Evolutionary conservation across 2,329 filamentous ascomycete species (phyloP).

Genomic region (Aspergillus spinulosporus): DNA sequence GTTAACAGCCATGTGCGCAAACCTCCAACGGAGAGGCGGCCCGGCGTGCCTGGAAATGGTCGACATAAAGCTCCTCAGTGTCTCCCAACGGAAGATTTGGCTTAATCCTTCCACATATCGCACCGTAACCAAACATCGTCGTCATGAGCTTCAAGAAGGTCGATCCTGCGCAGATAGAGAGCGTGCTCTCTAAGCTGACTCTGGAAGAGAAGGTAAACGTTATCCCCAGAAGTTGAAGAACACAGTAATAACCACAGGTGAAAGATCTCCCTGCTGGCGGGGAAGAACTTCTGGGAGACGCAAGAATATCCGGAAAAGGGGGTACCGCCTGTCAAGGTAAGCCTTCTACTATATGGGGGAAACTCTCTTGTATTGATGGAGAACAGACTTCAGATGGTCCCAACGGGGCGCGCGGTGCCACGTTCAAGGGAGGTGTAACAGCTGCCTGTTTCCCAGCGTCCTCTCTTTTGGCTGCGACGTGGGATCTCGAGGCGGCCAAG

Average conservation of each 20-base stretch:
- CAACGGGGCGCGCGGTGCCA: slow-evolving; percentile 12
- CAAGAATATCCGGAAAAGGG: slow-evolving; percentile 7
- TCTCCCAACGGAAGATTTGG: not conserved
- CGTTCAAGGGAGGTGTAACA: slow-evolving; percentile 9
- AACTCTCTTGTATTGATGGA: not conserved
- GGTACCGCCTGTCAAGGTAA: slow-evolving; percentile 9
- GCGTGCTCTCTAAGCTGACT: slow-evolving; percentile 5
- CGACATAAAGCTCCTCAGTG: not conserved
- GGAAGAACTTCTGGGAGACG: slow-evolving; percentile 13
- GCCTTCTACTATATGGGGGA: too few species aligned
- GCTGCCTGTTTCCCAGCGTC: slow-evolving; percentile 13
- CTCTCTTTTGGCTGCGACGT: slow-evolving; percentile 7
- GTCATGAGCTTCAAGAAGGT: slow-evolving; percentile 4
- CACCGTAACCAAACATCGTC: not conserved
- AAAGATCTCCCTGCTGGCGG: slow-evolving; percentile 10
- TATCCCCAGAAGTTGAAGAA: not conserved
- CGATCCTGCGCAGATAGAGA: slow-evolving; percentile 2
- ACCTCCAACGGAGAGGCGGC: not conserved
- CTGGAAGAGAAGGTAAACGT: slow-evolving; percentile 9
- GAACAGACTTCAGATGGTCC: slow-evolving; percentile 8
- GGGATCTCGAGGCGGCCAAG: slow-evolving; percentile 8
- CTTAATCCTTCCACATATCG: not conserved
- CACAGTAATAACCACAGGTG: not conserved
- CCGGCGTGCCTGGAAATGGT: not conserved
- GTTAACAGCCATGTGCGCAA: too few species aligned